These are phyloP conservation scores for Talaromyces sp. DNA, from an alignment of 2,329 filamentous ascomycete species.

Conservation along the genomic window DNA sequence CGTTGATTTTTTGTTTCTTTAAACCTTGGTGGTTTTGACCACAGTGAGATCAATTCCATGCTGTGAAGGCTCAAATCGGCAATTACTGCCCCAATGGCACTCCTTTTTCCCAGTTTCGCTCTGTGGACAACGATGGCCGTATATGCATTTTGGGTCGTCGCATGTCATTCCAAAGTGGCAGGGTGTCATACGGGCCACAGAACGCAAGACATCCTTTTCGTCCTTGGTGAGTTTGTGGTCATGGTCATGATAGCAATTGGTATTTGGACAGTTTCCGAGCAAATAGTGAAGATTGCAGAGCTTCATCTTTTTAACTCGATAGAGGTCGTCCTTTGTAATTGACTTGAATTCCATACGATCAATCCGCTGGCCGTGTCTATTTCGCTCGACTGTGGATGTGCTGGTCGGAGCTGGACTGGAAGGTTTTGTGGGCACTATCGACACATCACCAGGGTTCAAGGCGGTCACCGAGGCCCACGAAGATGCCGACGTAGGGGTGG, in stretches of 20 bases:
- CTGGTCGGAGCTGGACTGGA: conserved; percentile 13
- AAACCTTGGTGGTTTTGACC: conserved; percentile 46
- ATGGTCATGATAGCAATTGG: conserved; percentile 51
- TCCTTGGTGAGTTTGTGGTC: conserved; percentile 48
- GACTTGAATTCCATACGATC: conserved; percentile 48
- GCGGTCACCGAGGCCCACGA: conserved; percentile 32
- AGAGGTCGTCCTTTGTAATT: conserved; percentile 52
- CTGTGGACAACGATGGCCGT: conserved; percentile 59
- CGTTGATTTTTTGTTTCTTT: background rate
- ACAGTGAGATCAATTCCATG: conserved; percentile 55
- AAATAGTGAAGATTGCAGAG: conserved; percentile 60
- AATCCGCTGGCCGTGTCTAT: conserved; percentile 56
- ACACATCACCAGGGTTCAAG: conserved; percentile 34
- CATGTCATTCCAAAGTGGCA: conserved; percentile 55
- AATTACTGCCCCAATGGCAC: conserved; percentile 55
- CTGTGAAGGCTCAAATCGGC: conserved; percentile 53
- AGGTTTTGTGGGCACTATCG: conserved; percentile 34
- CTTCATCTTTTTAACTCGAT: conserved; percentile 58
- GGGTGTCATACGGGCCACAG: conserved; percentile 59
- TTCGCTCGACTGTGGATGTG: conserved; percentile 46
- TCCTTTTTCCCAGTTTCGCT: conserved; percentile 47
- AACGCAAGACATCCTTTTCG: conserved; percentile 51
- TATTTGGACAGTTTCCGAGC: conserved; percentile 53
- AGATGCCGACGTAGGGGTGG: conserved; percentile 19
- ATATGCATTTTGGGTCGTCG: conserved; percentile 57